Evolutionary conservation across 768 basidiomycete genomes (phyloP).

Genomic region (Sutorius australiensis): DNA sequence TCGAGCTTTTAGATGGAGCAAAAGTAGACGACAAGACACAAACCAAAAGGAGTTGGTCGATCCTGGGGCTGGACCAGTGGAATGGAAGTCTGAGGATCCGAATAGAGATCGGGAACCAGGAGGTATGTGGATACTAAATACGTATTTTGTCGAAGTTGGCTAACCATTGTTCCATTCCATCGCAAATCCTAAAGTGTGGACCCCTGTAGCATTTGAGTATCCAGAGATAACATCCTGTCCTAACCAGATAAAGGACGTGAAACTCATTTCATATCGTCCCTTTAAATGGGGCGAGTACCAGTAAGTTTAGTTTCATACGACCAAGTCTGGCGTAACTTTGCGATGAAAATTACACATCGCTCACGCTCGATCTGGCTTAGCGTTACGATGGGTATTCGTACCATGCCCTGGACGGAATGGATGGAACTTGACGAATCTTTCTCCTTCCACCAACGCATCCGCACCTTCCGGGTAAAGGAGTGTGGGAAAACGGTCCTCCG

Average conservation of each 20-base stretch:
- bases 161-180: not conserved
- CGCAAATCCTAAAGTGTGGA: constrained; percentile 44
- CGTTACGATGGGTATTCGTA: constrained; percentile 70
- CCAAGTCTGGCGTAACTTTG: not conserved
- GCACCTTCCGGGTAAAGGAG: constrained; percentile 49
- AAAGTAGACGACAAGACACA: not conserved
- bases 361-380: constrained; percentile 29
- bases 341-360: not conserved
- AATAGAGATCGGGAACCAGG: constrained; percentile 27
- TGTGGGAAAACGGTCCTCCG: constrained; percentile 47
- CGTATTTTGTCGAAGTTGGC: not conserved
- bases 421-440: constrained; percentile 69
- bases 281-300: constrained; percentile 66
- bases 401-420: constrained; percentile 73
- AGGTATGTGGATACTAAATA: constrained; percentile 14
- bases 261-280: constrained; percentile 66
- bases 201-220: constrained; percentile 47
- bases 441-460: constrained; percentile 53
- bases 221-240: constrained; percentile 46
- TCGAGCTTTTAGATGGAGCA: constrained; percentile 8
- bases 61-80: not conserved
- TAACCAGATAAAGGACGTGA: constrained; percentile 39
- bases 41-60: not conserved
- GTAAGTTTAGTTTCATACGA: constrained; percentile 38
- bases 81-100: not conserved